Evolutionary conservation across 352 stramenopile genomes (phyloP).

Genomic region (Globisporangium camurandrum): DNA sequence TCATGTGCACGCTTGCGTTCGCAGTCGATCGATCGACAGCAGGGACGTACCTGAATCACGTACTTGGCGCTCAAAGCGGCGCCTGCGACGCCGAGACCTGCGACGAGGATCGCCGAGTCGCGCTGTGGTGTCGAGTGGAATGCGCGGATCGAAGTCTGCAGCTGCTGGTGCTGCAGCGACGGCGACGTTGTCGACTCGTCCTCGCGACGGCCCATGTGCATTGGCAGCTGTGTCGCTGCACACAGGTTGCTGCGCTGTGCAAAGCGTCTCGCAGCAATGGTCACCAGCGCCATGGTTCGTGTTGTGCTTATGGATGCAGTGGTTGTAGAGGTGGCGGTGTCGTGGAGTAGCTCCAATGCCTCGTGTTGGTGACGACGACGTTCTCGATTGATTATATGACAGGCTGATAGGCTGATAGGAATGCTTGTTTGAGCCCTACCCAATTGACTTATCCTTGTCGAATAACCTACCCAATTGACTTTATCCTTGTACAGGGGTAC

Average conservation of each 20-base stretch:
- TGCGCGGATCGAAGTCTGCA: slow-evolving; percentile 19
- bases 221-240: slow-evolving; percentile 1
- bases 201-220: background rate
- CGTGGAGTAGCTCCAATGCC: too few species aligned
- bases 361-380: too few species aligned
- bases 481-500: too few species aligned
- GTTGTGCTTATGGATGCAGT: too few species aligned
- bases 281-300: slow-evolving; percentile 11
- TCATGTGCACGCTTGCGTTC: background rate
- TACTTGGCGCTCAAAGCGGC: slow-evolving; percentile 76
- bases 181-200: background rate
- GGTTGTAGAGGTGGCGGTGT: too few species aligned
- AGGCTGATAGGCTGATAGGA: too few species aligned
- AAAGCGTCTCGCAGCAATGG: slow-evolving; percentile 1
- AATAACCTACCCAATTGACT: too few species aligned
- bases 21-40: slow-evolving; percentile 1
- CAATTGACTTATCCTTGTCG: too few species aligned
- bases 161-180: slow-evolving; percentile 2
- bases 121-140: slow-evolving; percentile 66
- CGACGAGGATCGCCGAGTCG: slow-evolving; percentile 54
- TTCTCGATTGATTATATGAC: too few species aligned
- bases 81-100: slow-evolving; percentile 55
- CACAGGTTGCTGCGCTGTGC: slow-evolving; percentile 7
- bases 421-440: too few species aligned
- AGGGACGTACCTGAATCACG: slow-evolving; percentile 36